These are phyloP conservation scores for Podosphaera xanthii DNA, from an alignment of 2,329 filamentous ascomycete genomes.

Conservation along the genomic window DNA sequence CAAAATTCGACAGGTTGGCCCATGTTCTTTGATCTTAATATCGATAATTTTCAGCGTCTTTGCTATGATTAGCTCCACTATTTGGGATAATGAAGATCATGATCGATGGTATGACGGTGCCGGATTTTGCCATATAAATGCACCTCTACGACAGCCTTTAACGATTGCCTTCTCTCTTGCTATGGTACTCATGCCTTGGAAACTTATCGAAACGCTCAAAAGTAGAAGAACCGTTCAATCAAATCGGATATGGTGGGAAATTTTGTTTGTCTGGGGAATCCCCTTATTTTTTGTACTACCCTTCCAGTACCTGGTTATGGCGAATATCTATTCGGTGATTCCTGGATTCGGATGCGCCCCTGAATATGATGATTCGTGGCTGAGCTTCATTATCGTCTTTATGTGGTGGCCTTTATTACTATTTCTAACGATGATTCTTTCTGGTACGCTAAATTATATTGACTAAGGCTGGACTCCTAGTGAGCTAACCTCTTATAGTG, in stretches of 20 bases:
- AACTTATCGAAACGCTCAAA: slow-evolving; percentile 35
- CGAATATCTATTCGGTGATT: slow-evolving; percentile 31
- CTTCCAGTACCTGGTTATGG: slow-evolving; percentile 36
- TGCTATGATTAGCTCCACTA: slow-evolving; percentile 35
- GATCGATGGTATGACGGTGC: slow-evolving; percentile 30
- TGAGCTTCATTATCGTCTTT: slow-evolving; percentile 27
- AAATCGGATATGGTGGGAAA: slow-evolving; percentile 22
- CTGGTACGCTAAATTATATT: neutral
- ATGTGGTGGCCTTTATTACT: slow-evolving; percentile 22
- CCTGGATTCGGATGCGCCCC: slow-evolving; percentile 35
- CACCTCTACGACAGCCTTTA: slow-evolving; percentile 30
- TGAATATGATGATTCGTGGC: slow-evolving; percentile 32
- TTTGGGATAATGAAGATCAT: slow-evolving; percentile 38
- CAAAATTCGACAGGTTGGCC: neutral
- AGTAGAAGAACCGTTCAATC: slow-evolving; percentile 19
- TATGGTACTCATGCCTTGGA: slow-evolving; percentile 33
- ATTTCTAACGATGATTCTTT: neutral
- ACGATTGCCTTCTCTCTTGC: slow-evolving; percentile 28
- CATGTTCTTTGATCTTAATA: neutral
- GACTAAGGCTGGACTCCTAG: neutral
- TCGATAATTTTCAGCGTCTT: slow-evolving; percentile 17
- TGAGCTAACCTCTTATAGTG: slow-evolving; percentile 18
- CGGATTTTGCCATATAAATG: slow-evolving; percentile 40
- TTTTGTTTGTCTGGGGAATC: slow-evolving; percentile 29
- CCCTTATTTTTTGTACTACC: slow-evolving; percentile 29